Conservation (phyloP, 176 grass and related monocot species). For the Carex myosuroides region DNA sequence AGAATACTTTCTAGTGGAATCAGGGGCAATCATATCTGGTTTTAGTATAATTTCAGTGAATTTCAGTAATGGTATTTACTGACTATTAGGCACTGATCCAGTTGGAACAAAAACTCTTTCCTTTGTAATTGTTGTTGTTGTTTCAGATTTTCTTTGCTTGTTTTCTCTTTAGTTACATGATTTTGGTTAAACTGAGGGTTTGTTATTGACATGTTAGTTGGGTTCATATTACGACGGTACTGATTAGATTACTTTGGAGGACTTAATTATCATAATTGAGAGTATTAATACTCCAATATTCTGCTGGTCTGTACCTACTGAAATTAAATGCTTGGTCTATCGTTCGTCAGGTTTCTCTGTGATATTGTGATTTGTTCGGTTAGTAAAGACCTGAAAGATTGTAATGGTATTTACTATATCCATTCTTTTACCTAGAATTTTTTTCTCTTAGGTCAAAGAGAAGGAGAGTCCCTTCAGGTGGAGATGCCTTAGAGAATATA, state of each 20-base stretch:
- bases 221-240: not conserved
- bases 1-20: not conserved
- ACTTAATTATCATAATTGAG: not conserved
- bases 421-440: not conserved
- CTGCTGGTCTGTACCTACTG: not conserved
- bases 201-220: not conserved
- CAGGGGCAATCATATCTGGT: not conserved
- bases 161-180: not conserved
- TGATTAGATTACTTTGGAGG: not conserved
- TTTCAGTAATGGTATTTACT: not conserved
- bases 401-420: not conserved
- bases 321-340: not conserved
- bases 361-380: not conserved
- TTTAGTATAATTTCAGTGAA: not conserved
- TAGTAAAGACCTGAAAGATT: not conserved
- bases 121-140: not conserved
- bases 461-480: constrained; percentile 59
- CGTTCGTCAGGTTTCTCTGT: not conserved
- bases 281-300: not conserved
- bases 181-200: not conserved
- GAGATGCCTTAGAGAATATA: constrained; percentile 66
- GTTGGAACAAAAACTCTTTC: not conserved
- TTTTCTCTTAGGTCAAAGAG: constrained; percentile 68
- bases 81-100: not conserved
- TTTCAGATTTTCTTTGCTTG: not conserved